phyloP scores from a whole-genome alignment of 1,139 yeast species.

The Candida glucosophila region DNA sequence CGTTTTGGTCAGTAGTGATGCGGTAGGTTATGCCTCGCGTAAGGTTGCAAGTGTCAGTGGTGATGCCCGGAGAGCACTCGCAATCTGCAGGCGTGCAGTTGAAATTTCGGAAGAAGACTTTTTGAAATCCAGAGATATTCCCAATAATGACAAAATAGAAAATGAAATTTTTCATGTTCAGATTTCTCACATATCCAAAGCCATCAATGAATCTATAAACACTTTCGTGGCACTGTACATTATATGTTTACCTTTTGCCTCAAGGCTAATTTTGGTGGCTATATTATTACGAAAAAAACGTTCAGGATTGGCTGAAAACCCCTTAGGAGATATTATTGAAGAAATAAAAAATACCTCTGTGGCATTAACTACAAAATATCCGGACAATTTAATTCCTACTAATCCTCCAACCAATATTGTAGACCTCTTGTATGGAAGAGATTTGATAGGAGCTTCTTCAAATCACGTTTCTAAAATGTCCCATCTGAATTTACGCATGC shows the following conservation, averaged over 20 bases:
- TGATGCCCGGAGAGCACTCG: constrained; percentile 90
- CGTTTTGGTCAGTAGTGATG: constrained; percentile 56
- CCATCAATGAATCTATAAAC: constrained; percentile 71
- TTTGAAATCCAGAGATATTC: constrained; percentile 8
- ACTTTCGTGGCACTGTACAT: constrained; percentile 63
- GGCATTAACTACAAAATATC: constrained; percentile 18
- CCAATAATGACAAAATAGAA: constrained; percentile 11
- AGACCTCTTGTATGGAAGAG: constrained; percentile 22
- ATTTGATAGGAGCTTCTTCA: constrained; percentile 5
- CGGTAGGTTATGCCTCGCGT: constrained; percentile 85
- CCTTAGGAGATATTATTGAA: constrained; percentile 69
- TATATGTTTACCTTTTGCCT: constrained; percentile 51
- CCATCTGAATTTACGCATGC: constrained; percentile 26
- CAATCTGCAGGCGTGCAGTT: constrained; percentile 82
- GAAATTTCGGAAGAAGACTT: constrained; percentile 71
- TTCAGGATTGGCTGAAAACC: constrained; percentile 62
- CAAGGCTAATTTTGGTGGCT: constrained; percentile 66
- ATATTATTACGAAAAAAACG: constrained; percentile 57
- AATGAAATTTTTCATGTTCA: constrained; percentile 47
- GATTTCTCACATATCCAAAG: constrained; percentile 64
- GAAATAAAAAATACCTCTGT: constrained; percentile 47
- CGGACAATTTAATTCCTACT: constrained; percentile 9
- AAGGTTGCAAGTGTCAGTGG: constrained; percentile 96
- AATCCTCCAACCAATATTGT: constrained; percentile 10
- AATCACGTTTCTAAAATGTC: constrained; percentile 4